Evolutionary conservation across 2,329 filamentous ascomycete genomes (phyloP).

Genomic region (Didymella pinodella): DNA sequence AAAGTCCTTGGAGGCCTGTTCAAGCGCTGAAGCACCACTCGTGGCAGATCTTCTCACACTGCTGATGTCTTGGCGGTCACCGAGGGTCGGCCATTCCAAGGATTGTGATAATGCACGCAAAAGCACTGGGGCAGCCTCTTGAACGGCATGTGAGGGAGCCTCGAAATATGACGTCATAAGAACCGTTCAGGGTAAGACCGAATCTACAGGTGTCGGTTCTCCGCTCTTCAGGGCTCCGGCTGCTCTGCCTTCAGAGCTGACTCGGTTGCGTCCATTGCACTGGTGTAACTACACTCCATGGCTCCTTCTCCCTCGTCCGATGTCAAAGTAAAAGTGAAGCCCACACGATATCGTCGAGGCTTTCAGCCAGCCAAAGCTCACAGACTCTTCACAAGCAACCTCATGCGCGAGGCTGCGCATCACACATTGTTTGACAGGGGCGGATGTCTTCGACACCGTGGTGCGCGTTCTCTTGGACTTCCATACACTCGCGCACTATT

Average conservation of each 20-base stretch:
- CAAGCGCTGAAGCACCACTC: not conserved
- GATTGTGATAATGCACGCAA: not conserved
- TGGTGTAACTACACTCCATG: not conserved
- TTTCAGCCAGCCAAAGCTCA: not conserved
- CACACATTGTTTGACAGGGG: not conserved
- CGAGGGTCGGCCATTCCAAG: not conserved
- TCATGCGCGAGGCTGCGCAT: not conserved
- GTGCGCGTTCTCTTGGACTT: too few relatives aligned
- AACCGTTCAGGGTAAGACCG: not conserved
- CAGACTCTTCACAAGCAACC: not conserved
- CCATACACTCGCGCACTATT: not conserved
- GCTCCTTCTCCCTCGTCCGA: not conserved
- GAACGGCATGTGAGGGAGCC: not conserved
- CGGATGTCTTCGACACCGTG: not conserved
- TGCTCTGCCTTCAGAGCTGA: not conserved
- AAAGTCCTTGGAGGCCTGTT: constrained; percentile 36
- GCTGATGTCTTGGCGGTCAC: too few relatives aligned
- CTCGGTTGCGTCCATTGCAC: not conserved
- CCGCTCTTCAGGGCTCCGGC: not conserved
- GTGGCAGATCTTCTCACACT: not conserved
- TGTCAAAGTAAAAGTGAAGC: not conserved
- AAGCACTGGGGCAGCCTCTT: not conserved
- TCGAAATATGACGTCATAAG: not conserved
- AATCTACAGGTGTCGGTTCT: not conserved
- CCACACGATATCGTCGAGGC: not conserved